Evolutionary conservation across 257 asterid species (phyloP).

Genomic region (Solanum arcanum): DNA sequence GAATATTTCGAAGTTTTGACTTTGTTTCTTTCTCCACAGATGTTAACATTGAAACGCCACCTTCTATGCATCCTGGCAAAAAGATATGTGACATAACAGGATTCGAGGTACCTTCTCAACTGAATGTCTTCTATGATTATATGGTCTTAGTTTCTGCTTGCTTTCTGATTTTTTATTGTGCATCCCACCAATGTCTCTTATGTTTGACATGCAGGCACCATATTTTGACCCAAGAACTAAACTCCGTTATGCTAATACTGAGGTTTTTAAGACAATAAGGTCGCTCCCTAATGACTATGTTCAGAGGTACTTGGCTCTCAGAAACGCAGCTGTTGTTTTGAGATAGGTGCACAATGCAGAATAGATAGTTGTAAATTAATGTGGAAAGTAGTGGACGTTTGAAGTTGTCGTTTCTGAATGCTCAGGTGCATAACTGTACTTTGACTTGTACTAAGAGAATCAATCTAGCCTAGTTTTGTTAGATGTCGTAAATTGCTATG

Average conservation of each 20-base stretch:
- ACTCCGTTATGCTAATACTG: conserved; percentile 77
- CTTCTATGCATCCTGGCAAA: conserved; percentile 73
- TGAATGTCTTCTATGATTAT: neutral
- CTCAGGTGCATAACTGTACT: neutral
- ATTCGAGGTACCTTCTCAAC: conserved; percentile 44
- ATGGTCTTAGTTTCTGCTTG: neutral
- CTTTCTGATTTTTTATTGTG: neutral
- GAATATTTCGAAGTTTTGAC: neutral
- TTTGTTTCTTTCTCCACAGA: conserved; percentile 18
- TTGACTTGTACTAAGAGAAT: neutral
- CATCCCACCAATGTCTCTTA: neutral
- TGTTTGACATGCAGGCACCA: conserved; percentile 57
- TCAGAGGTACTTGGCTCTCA: conserved; percentile 80
- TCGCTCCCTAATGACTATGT: conserved; percentile 88
- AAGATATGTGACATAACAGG: conserved; percentile 91
- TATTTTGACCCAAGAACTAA: conserved; percentile 92
- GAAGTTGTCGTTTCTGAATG: neutral
- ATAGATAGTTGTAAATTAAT: neutral
- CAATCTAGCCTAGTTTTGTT: neutral
- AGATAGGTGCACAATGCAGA: conserved; percentile 25
- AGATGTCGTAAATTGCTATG: neutral
- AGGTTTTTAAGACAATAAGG: conserved; percentile 75
- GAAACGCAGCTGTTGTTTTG: conserved; percentile 87
- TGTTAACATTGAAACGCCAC: conserved; percentile 80
- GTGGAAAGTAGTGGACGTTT: neutral